These are phyloP conservation scores for Fusarium marasasianum DNA, from an alignment of 2,329 filamentous ascomycete species.

Conservation along the genomic window DNA sequence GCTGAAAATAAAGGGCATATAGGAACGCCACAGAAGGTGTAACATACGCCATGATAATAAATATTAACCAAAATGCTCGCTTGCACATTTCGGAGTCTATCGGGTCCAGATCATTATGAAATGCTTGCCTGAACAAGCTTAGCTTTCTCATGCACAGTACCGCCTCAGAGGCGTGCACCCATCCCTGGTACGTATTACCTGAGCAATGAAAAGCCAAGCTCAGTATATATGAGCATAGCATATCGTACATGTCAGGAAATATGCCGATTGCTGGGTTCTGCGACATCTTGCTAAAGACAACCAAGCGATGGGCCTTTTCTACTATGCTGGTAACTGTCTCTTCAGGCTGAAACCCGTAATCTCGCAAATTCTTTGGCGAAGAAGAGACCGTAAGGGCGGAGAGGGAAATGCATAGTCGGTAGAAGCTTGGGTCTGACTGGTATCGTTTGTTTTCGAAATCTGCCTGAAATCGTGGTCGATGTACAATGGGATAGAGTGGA, in stretches of 20 bases:
- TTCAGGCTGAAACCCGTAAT: background rate
- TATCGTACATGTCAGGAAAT: background rate
- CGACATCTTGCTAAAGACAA: background rate
- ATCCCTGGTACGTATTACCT: background rate
- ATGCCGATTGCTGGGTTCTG: background rate
- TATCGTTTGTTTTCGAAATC: background rate
- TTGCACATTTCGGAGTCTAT: background rate
- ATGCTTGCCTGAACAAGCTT: background rate
- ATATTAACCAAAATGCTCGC: background rate
- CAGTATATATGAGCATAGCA: background rate
- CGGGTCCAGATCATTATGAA: background rate
- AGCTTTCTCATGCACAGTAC: background rate
- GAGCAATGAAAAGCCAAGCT: background rate
- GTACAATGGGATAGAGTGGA: background rate
- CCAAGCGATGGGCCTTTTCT: background rate
- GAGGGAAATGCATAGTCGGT: background rate
- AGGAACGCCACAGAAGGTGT: accelerated
- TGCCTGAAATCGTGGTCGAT: background rate
- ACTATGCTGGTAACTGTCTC: background rate
- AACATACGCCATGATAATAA: background rate
- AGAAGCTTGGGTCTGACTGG: background rate
- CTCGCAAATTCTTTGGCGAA: accelerated
- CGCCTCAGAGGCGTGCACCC: background rate
- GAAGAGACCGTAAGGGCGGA: background rate
- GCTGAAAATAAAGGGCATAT: background rate